phyloP scores from a whole-genome alignment of 2,329 filamentous ascomycete species.

The Parastagonospora nodorum region DNA sequence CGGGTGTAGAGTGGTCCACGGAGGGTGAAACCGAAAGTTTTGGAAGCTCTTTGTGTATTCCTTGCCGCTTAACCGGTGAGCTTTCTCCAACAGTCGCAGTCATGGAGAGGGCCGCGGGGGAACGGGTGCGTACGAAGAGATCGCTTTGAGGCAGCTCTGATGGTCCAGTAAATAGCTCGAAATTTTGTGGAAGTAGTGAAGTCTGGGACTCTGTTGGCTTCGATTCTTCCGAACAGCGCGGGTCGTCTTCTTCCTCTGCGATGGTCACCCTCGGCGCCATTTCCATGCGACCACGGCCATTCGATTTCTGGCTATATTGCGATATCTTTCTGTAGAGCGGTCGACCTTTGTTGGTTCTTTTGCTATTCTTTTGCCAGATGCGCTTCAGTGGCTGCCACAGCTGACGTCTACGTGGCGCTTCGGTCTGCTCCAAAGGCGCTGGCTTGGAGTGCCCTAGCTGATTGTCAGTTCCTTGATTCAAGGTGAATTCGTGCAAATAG shows the following conservation, averaged over 20 bases:
- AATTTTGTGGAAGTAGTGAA: no score
- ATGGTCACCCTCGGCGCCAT: no score
- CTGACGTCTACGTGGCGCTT: not conserved
- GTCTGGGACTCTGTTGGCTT: no score
- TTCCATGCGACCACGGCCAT: no score
- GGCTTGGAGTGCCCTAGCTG: not conserved
- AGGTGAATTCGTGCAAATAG: not conserved
- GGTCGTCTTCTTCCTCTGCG: no score
- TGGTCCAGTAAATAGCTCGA: not conserved
- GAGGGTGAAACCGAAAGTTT: no score
- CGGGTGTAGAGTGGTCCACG: no score
- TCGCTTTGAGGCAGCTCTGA: not conserved
- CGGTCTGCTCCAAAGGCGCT: not conserved
- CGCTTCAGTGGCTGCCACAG: not conserved
- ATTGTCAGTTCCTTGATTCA: not conserved
- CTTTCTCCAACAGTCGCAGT: not conserved
- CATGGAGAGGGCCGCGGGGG: not conserved
- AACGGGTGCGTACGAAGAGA: not conserved
- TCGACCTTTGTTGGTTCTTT: not conserved
- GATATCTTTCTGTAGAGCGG: not conserved
- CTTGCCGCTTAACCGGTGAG: not conserved
- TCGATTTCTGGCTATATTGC: not conserved
- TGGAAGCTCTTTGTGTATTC: not conserved
- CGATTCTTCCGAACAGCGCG: no score
- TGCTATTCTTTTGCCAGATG: not conserved